Conservation (phyloP, 106 monocot species). For the Phalaenopsis equestris region DNA sequence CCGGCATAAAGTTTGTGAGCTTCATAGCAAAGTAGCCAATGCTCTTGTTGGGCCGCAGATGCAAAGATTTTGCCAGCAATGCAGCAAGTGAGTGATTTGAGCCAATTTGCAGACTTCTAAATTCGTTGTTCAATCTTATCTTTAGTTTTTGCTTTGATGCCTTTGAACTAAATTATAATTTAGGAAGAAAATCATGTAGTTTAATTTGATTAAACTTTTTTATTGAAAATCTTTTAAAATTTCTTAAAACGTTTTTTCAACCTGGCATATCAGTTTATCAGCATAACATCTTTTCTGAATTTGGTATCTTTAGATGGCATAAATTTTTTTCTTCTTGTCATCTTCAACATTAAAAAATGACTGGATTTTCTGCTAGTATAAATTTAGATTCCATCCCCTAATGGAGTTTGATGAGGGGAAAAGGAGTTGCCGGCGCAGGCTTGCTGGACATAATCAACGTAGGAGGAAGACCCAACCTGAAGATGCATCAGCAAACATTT, state of each 20-base stretch:
- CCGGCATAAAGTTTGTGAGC: conserved; percentile 91
- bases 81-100: conserved; percentile 50
- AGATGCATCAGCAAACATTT: conserved; percentile 25
- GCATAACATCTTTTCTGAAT: neutral
- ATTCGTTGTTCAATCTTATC: neutral
- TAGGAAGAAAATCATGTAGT: too few species aligned
- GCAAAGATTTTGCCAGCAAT: conserved; percentile 99
- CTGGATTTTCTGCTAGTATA: neutral
- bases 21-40: conserved; percentile 80
- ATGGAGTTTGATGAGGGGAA: conserved; percentile 96
- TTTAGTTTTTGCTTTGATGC: too few species aligned
- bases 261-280: neutral
- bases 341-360: neutral
- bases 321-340: neutral
- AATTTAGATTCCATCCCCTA: conserved; percentile 75
- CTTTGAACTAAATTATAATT: too few species aligned
- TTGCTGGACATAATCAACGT: conserved; percentile 87
- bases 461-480: conserved; percentile 86
- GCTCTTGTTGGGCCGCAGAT: conserved; percentile 79
- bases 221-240: too few species aligned
- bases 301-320: neutral
- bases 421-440: conserved; percentile 85
- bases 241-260: neutral
- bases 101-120: neutral
- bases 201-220: too few species aligned